A percentile compares a stretch with the other conserved stretches of the same genome.
Evolutionary conservation across 2,329 filamentous ascomycete genomes (phyloP).

Genomic region (Hyphodiscus sp.): DNA sequence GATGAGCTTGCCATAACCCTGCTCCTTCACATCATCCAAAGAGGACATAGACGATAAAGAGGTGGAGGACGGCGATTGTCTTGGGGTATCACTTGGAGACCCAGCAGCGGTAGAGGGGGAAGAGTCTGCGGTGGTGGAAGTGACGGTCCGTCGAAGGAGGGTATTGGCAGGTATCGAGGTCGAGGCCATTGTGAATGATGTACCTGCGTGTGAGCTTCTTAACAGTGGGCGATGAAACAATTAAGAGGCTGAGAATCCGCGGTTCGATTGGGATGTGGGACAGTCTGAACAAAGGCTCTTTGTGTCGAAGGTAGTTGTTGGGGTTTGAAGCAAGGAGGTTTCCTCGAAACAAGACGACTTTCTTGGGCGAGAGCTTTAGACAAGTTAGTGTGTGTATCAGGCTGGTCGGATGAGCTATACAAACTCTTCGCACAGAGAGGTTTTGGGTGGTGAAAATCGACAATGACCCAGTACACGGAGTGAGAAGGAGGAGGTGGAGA

Average conservation of each 20-base stretch:
- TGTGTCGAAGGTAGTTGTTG: slow-evolving; percentile 12
- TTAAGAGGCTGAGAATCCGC: neutral
- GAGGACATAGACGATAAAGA: slow-evolving; percentile 86
- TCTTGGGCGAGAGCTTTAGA: neutral
- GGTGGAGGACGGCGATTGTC: slow-evolving; percentile 69
- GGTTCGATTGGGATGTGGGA: neutral
- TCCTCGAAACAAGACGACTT: neutral
- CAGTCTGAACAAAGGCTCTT: slow-evolving; percentile 1
- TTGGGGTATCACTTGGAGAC: slow-evolving; percentile 54
- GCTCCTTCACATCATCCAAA: slow-evolving; percentile 41
- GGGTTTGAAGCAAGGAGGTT: neutral
- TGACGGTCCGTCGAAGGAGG: slow-evolving; percentile 23
- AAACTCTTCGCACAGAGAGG: too few species aligned
- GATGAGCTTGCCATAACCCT: slow-evolving; percentile 59
- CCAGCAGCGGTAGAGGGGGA: slow-evolving; percentile 49
- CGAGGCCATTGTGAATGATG: slow-evolving; percentile 24
- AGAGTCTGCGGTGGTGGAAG: slow-evolving; percentile 25
- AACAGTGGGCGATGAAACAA: neutral
- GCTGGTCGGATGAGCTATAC: neutral
- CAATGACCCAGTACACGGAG: too few species aligned
- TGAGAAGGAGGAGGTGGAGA: too few species aligned
- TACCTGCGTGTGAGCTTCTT: neutral
- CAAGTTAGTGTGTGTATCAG: neutral
- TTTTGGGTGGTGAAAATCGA: too few species aligned
- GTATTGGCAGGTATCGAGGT: slow-evolving; percentile 24